Base-by-base conservation (phyloP, 176 grass and related monocot genomes). In the Leersia perrieri region DNA sequence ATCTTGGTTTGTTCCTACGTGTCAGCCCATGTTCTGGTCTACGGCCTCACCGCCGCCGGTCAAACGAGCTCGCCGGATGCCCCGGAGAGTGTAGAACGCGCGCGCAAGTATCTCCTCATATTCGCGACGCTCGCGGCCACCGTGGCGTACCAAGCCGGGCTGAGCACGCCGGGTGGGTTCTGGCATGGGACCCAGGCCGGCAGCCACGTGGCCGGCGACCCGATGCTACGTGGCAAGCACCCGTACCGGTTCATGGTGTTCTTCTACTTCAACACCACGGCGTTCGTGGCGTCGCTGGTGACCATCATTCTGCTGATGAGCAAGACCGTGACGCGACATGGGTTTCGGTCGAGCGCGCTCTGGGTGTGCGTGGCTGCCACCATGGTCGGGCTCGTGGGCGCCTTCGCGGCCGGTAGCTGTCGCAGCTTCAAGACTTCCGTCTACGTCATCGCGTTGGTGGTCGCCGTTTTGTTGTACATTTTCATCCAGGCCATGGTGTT, bases 211-310 rank as follows among this genome's bases (percentile, higher is more conserved):
- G 79, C 90, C 68, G 87, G 83, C 25, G 67, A 78, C 41, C 67
- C 49, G 49, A 26, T 77, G 68, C 86, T 88, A 60, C 60, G 66
- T 0, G 16, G 27, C 41, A 55, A 71, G 38, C 64, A 83, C 10
- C 44, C 44, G 7, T 33, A 32, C 15, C 86, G 80, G 32, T 88
- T 88, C 80, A 74, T 79, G 80, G 60, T 29, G 7, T 79, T 88
- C 86, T 88, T 88, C 86, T 84, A 88, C 80, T 74, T 72, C 86
- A 88, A 88, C 75, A 88, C 86, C 31, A 83, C 75, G 29, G 80
- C 86, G 23, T 88, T 88, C 61, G 75, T 88, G 60, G 68, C 80
- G 47, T 88, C 80, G 8, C 80, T 88, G 29, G 47, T 88, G 8
- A 49, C 83, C 16, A 60, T 84, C 80, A 83, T 84, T 68, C 80